phyloP scores from a whole-genome alignment of 2,329 filamentous ascomycete genomes.

The Botryotinia convoluta region DNA sequence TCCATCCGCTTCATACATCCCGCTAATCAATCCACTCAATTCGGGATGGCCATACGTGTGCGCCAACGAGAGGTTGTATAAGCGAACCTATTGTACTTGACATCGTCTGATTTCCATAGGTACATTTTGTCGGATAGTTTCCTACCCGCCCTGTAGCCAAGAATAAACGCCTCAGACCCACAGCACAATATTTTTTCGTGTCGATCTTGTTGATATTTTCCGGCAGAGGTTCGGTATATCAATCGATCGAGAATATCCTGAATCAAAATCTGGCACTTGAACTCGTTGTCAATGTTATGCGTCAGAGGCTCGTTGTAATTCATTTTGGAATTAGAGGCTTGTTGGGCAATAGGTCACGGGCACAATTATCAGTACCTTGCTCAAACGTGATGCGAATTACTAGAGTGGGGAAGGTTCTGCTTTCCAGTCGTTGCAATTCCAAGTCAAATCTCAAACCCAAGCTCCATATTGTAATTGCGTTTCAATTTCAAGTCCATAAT shows the following conservation, averaged over 20 bases:
- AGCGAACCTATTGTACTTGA: neutral
- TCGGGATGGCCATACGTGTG: neutral
- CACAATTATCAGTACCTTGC: neutral
- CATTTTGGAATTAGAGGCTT: neutral
- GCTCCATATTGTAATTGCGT: neutral
- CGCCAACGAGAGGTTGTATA: neutral
- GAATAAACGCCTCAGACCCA: neutral
- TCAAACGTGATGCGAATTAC: neutral
- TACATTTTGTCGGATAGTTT: neutral
- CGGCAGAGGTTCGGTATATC: neutral
- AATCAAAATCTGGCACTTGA: neutral
- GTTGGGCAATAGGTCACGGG: neutral
- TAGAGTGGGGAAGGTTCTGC: neutral
- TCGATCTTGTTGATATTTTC: neutral
- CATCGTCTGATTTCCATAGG: neutral
- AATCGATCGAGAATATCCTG: neutral
- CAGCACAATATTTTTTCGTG: neutral
- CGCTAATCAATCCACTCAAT: neutral
- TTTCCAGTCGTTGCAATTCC: neutral
- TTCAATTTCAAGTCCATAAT: neutral
- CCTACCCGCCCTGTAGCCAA: neutral
- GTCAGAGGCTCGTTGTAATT: neutral
- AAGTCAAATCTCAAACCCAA: neutral
- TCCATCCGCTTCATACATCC: neutral
- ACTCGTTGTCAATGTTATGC: neutral